Evolutionary conservation across 2,329 filamentous ascomycete genomes (phyloP).

Genomic region (Scedosporium dehoogii): DNA sequence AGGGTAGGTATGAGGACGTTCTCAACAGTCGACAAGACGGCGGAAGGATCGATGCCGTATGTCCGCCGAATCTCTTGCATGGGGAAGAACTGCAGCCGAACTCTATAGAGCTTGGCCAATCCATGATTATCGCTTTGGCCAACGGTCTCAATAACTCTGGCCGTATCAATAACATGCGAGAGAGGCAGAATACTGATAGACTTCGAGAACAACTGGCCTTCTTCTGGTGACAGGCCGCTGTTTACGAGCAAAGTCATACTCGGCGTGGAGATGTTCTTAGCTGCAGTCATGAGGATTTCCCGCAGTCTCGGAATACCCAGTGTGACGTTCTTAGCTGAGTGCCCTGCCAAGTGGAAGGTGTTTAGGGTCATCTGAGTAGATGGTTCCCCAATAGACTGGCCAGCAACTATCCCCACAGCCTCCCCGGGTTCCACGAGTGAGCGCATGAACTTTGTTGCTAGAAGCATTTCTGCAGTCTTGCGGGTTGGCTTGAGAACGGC

Average conservation of each 20-base stretch:
- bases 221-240: slow-evolving; percentile 55
- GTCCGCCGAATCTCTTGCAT: slow-evolving; percentile 72
- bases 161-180: slow-evolving; percentile 72
- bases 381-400: slow-evolving; percentile 92
- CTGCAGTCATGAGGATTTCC: slow-evolving; percentile 98
- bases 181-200: slow-evolving; percentile 80
- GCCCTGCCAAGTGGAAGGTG: slow-evolving; percentile 98
- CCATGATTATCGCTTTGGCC: slow-evolving; percentile 58
- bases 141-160: slow-evolving; percentile 69
- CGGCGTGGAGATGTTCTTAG: slow-evolving; percentile 78
- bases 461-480: slow-evolving; percentile 72
- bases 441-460: slow-evolving; percentile 86
- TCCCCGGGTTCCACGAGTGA: slow-evolving; percentile 92
- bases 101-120: slow-evolving; percentile 75
- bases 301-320: slow-evolving; percentile 93
- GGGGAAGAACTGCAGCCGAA: slow-evolving; percentile 76
- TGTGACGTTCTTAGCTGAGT: slow-evolving; percentile 97
- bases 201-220: slow-evolving; percentile 78
- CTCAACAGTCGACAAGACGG: slow-evolving; percentile 75
- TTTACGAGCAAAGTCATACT: slow-evolving; percentile 78
- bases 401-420: slow-evolving; percentile 92
- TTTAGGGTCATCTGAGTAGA: slow-evolving; percentile 99
- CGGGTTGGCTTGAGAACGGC: slow-evolving; percentile 34
- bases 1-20: slow-evolving; percentile 66
- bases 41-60: slow-evolving; percentile 70